These are phyloP conservation scores for Glebionis coronaria DNA, from an alignment of 129 eudicot species.

Conservation along the genomic window DNA sequence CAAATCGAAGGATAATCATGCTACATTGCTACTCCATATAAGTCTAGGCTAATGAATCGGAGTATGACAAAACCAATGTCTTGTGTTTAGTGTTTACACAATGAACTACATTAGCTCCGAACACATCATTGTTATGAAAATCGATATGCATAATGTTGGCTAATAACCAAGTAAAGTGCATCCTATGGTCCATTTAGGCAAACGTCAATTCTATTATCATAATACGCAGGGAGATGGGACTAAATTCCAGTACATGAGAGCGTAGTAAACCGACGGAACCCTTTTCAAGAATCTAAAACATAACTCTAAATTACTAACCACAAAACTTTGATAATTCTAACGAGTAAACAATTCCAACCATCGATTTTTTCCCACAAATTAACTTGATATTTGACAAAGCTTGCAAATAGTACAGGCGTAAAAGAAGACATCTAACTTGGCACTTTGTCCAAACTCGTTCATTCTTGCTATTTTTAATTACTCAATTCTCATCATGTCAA, in stretches of 20 bases:
- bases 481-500: neutral
- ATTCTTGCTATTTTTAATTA: neutral
- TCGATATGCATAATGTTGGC: neutral
- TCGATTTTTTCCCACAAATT: neutral
- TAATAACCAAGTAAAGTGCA: constrained; percentile 5
- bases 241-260: neutral
- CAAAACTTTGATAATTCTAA: no score
- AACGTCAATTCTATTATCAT: neutral
- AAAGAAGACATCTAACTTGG: neutral
- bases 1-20: neutral
- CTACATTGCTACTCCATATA: neutral
- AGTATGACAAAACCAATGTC: neutral
- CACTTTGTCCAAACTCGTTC: neutral
- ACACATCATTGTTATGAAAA: neutral
- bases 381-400: neutral
- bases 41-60: neutral
- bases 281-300: neutral
- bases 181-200: neutral
- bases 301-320: no score
- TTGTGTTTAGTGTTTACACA: no score
- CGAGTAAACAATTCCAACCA: neutral
- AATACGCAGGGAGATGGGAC: neutral
- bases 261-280: neutral
- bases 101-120: neutral
- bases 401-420: neutral